A percentile compares a stretch with the other conserved stretches of the same genome.
Evolutionary conservation across 306 rosid species (phyloP).

Genomic region (Lablab purpureus): DNA sequence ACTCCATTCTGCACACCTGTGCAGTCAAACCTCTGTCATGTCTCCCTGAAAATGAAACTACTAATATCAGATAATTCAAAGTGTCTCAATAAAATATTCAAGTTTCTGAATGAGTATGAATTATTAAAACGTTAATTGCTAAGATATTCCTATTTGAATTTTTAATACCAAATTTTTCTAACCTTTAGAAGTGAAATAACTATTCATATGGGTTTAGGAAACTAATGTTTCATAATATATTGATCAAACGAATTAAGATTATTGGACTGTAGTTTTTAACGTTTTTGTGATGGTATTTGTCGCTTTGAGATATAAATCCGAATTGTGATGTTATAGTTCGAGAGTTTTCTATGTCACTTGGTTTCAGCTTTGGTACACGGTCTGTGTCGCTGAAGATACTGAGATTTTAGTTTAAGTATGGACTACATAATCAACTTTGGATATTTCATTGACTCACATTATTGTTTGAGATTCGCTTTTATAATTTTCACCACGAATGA

Average conservation of each 20-base stretch:
- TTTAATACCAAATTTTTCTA: no score
- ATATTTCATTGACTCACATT: constrained; percentile 1
- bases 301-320: neutral
- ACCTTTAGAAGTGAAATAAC: no score
- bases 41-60: neutral
- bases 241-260: no score
- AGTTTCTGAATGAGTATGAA: no score
- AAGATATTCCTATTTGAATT: no score
- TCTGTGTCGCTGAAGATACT: neutral
- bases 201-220: no score
- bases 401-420: constrained; percentile 13
- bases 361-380: constrained; percentile 4
- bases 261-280: no score
- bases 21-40: constrained; percentile 28
- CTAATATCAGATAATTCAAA: neutral
- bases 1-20: constrained; percentile 46
- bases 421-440: no score
- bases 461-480: neutral
- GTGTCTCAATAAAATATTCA: neutral
- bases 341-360: constrained; percentile 27
- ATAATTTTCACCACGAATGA: neutral
- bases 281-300: neutral
- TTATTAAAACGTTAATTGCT: no score
- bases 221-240: no score
- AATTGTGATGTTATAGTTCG: constrained; percentile 32